Evolutionary conservation across 192 early-diverging fungal species (phyloP).

Genomic region (Gorgonomyces haynaldii): DNA sequence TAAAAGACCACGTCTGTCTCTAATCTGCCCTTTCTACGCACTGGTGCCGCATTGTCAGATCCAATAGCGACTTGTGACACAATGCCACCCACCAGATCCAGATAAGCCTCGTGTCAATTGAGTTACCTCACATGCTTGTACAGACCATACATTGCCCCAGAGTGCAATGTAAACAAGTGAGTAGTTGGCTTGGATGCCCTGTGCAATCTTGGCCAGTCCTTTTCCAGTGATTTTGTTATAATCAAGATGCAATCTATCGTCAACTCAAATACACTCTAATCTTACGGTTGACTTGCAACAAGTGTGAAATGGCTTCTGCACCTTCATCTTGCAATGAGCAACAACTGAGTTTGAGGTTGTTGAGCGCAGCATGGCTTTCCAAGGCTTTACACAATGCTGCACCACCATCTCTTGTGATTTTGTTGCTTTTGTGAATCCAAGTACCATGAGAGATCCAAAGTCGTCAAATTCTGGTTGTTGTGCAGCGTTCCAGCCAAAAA

Average conservation of each 20-base stretch:
- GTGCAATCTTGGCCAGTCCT: slow-evolving; percentile 24
- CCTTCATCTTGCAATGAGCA: slow-evolving; percentile 40
- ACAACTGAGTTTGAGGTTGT: slow-evolving; percentile 26
- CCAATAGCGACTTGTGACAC: too few species aligned
- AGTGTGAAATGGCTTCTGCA: slow-evolving; percentile 25
- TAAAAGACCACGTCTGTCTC: too few species aligned
- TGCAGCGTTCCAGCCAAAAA: slow-evolving; percentile 16
- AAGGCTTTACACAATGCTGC: slow-evolving; percentile 26
- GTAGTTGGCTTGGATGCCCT: slow-evolving; percentile 17
- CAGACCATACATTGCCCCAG: slow-evolving; percentile 38
- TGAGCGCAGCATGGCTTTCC: slow-evolving; percentile 23
- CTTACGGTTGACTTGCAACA: slow-evolving; percentile 27
- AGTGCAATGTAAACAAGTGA: slow-evolving; percentile 15
- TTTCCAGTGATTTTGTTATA: slow-evolving; percentile 32
- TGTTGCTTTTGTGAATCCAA: slow-evolving; percentile 21
- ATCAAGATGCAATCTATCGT: slow-evolving; percentile 27
- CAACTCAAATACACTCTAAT: slow-evolving; percentile 11
- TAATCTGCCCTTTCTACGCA: too few species aligned
- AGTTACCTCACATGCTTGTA: slow-evolving; percentile 29
- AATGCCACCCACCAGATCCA: slow-evolving; percentile 29
- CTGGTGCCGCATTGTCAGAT: too few species aligned
- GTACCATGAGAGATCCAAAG: slow-evolving; percentile 30
- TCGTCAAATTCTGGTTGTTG: slow-evolving; percentile 12
- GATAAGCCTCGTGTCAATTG: slow-evolving; percentile 18
- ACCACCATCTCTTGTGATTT: slow-evolving; percentile 36